Conservation (phyloP, 371 early-diverging fungal genomes). For the Batrachochytrium dendrobatidis region DNA sequence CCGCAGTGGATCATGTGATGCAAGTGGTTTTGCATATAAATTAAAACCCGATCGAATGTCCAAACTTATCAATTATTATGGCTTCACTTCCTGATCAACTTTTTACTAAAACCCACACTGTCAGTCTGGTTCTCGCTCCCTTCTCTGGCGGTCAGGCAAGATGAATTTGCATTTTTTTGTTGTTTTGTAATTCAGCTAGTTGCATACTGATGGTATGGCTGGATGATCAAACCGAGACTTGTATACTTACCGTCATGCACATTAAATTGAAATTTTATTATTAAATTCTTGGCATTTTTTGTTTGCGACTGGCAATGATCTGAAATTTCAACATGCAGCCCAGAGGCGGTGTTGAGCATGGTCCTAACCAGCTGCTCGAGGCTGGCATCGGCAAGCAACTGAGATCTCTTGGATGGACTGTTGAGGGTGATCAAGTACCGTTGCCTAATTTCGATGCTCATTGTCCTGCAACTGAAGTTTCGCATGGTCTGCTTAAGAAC, state of each 20-base stretch:
- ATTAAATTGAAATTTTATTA: not conserved
- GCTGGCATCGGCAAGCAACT: constrained; percentile 78
- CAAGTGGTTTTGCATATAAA: too few relatives aligned
- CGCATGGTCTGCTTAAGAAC: constrained; percentile 72
- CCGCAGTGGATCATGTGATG: too few relatives aligned
- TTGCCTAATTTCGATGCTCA: constrained; percentile 44
- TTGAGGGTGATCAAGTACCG: constrained; percentile 51
- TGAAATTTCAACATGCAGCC: constrained; percentile 38
- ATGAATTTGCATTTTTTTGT: not conserved
- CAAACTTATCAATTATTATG: too few relatives aligned
- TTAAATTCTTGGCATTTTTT: not conserved
- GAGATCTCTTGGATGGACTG: constrained; percentile 70
- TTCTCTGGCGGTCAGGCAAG: constrained; percentile 6
- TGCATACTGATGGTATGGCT: not conserved
- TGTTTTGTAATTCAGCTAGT: not conserved
- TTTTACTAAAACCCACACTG: not conserved
- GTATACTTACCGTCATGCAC: not conserved
- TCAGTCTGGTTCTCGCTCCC: constrained; percentile 1
- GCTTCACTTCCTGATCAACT: not conserved
- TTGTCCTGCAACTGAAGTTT: constrained; percentile 46
- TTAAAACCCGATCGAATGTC: too few relatives aligned
- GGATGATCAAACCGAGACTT: not conserved
- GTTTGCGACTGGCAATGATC: not conserved
- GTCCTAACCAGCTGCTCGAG: constrained; percentile 74
- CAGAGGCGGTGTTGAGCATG: constrained; percentile 85